These are phyloP conservation scores for Pythium scleroteichum DNA, from an alignment of 352 stramenopile genomes.

Conservation along the genomic window DNA sequence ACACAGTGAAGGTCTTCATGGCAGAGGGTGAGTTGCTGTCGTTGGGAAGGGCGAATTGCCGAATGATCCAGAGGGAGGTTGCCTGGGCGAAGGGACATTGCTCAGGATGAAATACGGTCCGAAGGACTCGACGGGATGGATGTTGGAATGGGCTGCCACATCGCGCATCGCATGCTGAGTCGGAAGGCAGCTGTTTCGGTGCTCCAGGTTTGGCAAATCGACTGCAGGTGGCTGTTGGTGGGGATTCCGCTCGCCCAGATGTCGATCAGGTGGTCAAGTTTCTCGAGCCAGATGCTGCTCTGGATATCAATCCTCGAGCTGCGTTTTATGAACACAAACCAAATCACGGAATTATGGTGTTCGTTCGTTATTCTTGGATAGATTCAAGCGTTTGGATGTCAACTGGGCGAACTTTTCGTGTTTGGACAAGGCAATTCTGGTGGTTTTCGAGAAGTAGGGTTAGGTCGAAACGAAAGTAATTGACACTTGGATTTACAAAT, in stretches of 20 bases:
- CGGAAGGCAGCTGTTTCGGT: background rate
- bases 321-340: background rate
- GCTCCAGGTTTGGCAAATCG: background rate
- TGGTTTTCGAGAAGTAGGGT: slow-evolving; percentile 1
- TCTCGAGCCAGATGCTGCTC: background rate
- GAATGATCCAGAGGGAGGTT: slow-evolving; percentile 18
- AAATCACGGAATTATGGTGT: too few species aligned
- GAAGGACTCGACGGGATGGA: background rate
- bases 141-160: background rate
- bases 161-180: background rate
- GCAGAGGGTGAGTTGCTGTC: slow-evolving; percentile 9
- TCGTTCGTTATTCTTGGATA: background rate
- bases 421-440: background rate
- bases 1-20: slow-evolving; percentile 75
- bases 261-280: background rate
- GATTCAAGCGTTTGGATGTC: too few species aligned
- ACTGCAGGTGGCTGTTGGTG: too few species aligned
- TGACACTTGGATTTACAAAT: background rate
- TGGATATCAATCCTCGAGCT: background rate
- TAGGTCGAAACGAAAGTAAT: background rate
- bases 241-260: background rate
- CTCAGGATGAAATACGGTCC: background rate
- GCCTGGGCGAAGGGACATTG: background rate
- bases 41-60: slow-evolving; percentile 13
- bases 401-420: too few species aligned